Evolutionary conservation across 2,329 filamentous ascomycete genomes (phyloP), one percentile per base, ranked within the genome.

Genomic region (Fusarium tuaranense): DNA sequence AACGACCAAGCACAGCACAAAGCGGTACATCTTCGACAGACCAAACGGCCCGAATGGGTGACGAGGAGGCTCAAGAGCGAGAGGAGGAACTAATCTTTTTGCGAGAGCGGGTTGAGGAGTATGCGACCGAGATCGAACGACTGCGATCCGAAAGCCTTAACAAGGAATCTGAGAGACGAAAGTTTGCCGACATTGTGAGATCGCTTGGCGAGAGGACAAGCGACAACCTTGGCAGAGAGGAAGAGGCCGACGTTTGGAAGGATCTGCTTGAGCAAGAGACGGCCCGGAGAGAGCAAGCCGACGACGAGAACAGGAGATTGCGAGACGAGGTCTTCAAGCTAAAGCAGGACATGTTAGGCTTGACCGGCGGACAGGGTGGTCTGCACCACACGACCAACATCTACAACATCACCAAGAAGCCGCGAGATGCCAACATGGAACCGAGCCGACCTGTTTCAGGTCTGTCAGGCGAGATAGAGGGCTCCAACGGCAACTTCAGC

Each of bases 241-340:
- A 92, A 74, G 89, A 92, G 76, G 87, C 93, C 80, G 95, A 97
- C 72, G 96, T 98, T 82, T 98, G 95, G 93, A 98, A 97, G 82
- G 96, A 98, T 78, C 90, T 98, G 71, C 89, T 98, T 30, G 95
- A 98, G 80, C 94, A 97, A 74, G 97, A 99, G 83, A 97, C 94
- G 3, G 93, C 93, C 5, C 91, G 95, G 34, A 91, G 96, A 68
- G 96, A 98, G 82, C 94, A 98, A 82, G 91, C 94, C 0, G 95
- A 98, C 76, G 94, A 97, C 48, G 95, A 98, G 75, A 95, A 95
- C 76, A 92, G 92, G 74, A 92, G 89, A 77, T 88, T 98, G 18
- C 91, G 94, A 8, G 95, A 98, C 67, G 96, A 99, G 80, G 85
- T 97, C 5, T 92, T 94, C 78, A 92, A 93, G 30, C 82, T 97